Base-by-base conservation (phyloP, 2,329 filamentous ascomycete species). In the Aspergillus alliaceus region DNA sequence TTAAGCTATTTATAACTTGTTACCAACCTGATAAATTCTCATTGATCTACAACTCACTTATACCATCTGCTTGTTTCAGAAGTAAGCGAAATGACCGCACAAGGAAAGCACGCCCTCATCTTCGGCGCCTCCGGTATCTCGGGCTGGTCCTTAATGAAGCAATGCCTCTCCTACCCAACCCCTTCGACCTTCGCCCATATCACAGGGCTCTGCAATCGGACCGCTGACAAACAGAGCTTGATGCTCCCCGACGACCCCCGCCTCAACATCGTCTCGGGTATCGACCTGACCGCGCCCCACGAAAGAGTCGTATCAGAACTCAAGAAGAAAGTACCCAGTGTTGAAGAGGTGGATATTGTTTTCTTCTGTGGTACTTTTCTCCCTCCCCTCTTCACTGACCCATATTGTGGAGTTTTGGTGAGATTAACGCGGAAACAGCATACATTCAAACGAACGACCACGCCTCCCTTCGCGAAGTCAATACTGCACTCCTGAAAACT, bases 331-430 rank as follows among this genome's bases (percentile, higher is more conserved):
- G 68, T 77, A 6, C 57, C 63, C 14, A 64, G 70, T 25, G 62
- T 77, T 6, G 68, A 73, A 15, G 73, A 64, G 8, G 73, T 77
- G 3, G 67, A 72, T 1, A 69, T 75, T 52, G 75, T 77, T 2
- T 77, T 72, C 63, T 77, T 75, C 52, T 75, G 72, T 34, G 69
- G 68, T 72, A 58, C n/a, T n/a, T n/a, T n/a, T n/a, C n/a, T n/a
- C n/a, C n/a, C n/a, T n/a, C n/a, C n/a, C n/a, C n/a, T n/a, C n/a
- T n/a, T n/a, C n/a, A n/a, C n/a, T n/a, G n/a, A n/a, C n/a, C n/a
- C n/a, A n/a, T n/a, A n/a, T n/a, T n/a, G n/a, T n/a, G n/a, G n/a
- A n/a, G n/a, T n/a, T n/a, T n/a, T n/a, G n/a, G n/a, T n/a, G n/a
- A n/a, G n/a, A n/a, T n/a, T n/a, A n/a, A n/a, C n/a, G n/a, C n/a